Evolutionary conservation across 169 alveolate species (phyloP).

Genomic region (Eimeria brunetti): DNA sequence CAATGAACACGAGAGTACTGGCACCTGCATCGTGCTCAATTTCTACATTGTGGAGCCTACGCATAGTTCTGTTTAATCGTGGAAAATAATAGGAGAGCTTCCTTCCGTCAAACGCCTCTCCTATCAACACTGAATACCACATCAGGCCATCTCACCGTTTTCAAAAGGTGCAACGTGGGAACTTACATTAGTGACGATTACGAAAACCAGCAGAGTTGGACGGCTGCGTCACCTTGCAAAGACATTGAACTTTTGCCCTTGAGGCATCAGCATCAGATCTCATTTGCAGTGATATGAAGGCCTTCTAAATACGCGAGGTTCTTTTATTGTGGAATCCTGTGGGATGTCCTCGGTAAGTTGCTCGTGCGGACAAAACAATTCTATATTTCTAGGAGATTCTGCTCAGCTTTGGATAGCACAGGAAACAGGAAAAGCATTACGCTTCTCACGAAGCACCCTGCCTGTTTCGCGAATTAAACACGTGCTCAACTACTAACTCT

Average conservation of each 20-base stretch:
- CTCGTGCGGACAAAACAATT: neutral
- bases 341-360: neutral
- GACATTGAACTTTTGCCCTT: neutral
- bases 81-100: neutral
- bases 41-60: neutral
- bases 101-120: neutral
- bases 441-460: no score
- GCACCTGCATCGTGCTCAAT: neutral
- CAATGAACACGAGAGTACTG: neutral
- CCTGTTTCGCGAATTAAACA: no score
- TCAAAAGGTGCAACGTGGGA: neutral
- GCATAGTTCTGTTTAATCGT: neutral
- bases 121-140: neutral
- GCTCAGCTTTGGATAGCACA: no score
- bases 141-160: neutral
- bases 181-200: neutral
- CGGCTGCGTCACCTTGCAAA: neutral
- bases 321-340: neutral
- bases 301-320: neutral
- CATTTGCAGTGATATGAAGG: neutral
- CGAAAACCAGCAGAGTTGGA: neutral
- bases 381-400: no score
- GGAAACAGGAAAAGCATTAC: no score
- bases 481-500: no score
- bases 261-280: neutral